Evolutionary conservation across 2,329 filamentous ascomycete genomes (phyloP), one percentile per base, ranked within the genome.

Genomic region (Graphilbum ipis-grandicollis): DNA sequence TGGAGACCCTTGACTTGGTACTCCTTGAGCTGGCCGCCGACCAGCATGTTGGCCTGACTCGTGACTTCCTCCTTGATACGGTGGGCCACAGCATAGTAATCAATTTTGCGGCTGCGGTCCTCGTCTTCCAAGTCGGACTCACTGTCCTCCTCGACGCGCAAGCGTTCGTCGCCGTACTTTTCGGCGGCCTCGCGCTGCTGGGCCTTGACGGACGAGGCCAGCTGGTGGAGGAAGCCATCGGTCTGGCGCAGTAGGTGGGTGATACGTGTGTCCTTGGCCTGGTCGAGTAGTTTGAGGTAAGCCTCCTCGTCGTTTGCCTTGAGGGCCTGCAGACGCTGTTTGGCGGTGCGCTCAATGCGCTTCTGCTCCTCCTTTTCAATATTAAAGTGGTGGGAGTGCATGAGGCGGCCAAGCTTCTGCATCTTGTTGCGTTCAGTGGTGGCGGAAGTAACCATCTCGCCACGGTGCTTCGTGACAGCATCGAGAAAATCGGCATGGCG

Each of bases 331-430:
- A 98, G 76, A 94, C 90, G 90, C 59, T 98, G 90, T 67, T 98
- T 98, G 45, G 90, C 90, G 9, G 88, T 98, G 45, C 90, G 74
- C 63, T 98, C 90, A 46, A 98, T 81, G 44, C 90, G 82, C 65
- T 93, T 96, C 68, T 96, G 88, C 61, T 98, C 90, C 65, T 98
- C 90, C 62, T 93, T 93, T 57, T 98, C 90, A 54, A 98, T 96
- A 55, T 88, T 83, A 58, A 86, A 81, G 56, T 98, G 90, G 43
- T 93, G 86, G 39, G 69, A 61, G 44, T 81, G 70, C 84, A 96
- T 94, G 56, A 86, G 71, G 39, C 83, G 80, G 46, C 85, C 84
- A 36, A 96, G 70, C 60, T 92, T 94, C 56, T 82, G 74, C 44
- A 79, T 71, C 51, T 90, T 86, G 51, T 65, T 70, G 47, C 72